Evolutionary conservation across 2,329 filamentous ascomycete genomes (phyloP).

Genomic region (Apiospora hydei): DNA sequence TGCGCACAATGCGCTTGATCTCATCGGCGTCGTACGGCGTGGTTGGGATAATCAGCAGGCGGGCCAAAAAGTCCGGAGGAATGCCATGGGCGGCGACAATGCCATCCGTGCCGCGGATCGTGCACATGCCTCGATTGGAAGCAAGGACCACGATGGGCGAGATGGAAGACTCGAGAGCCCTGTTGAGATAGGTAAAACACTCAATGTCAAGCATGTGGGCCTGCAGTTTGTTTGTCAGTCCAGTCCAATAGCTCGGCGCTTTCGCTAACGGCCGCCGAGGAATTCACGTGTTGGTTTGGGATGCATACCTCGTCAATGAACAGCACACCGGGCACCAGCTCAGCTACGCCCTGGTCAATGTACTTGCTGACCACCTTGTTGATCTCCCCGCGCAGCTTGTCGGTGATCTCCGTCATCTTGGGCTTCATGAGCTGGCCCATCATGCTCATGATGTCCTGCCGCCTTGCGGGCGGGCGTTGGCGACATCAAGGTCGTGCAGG

Average conservation of each 20-base stretch:
- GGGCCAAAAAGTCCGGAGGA: conserved; percentile 89
- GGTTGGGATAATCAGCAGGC: conserved; percentile 95
- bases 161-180: conserved; percentile 93
- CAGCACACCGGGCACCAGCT: conserved; percentile 95
- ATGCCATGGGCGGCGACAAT: conserved; percentile 90
- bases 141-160: conserved; percentile 97
- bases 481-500: conserved; percentile 93
- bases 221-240: conserved; percentile 53
- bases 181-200: conserved; percentile 98
- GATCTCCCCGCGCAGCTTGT: conserved; percentile 94
- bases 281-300: conserved; percentile 10
- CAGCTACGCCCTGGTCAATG: conserved; percentile 96
- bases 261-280: not conserved
- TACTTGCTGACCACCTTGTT: conserved; percentile 99
- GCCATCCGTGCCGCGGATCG: conserved; percentile 86
- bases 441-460: conserved; percentile 99
- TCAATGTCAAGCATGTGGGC: conserved; percentile 99
- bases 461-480: conserved; percentile 92
- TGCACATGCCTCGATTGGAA: conserved; percentile 93
- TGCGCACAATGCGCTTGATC: conserved; percentile 89
- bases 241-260: conserved; percentile 17
- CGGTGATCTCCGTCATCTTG: conserved; percentile 98
- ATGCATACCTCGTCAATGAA: conserved; percentile 92
- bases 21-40: conserved; percentile 87
- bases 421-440: conserved; percentile 99